Evolutionary conservation across 768 basidiomycete genomes (phyloP), one percentile per base, ranked within the genome.

Genomic region (Tylopilus balloui): DNA sequence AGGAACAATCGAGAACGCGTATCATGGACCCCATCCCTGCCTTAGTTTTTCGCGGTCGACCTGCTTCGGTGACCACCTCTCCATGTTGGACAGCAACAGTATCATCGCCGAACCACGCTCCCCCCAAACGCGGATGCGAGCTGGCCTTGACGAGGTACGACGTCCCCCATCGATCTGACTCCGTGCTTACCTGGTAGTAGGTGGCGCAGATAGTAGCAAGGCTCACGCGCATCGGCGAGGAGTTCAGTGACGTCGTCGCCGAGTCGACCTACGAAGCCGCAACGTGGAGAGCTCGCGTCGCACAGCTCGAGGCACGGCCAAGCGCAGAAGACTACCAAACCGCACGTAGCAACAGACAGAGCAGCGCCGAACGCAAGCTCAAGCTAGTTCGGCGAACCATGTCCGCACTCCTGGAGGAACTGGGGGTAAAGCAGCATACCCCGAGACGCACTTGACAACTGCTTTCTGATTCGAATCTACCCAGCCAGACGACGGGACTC

Each of bases 371-470:
- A 17, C 65, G 52, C 47, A 66, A 69, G 38, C 28, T 67, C 2
- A 57, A 48, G 9, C 67, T 73, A 41, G 63, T 74, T 24, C 62
- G 68, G 17, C 72, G 67, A 51, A 69, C 77, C 13, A 64, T 79
- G 46, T 57, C 65, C 32, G 70, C 73, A 50, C 60, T 80, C 24
- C 43, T 78, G 14, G 64, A 71, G 24, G 73, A 77, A 48, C 65
- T 68, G 38, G 71, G 73, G 61, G 65, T 73, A 57, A 58, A 53
- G 36, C 47, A 50, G n/a, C 43, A 20, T 12, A 20, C 19, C 7
- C n/a, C 13, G 28, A 42, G 15, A 11, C 21, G 24, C n/a, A 12
- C 13, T 31, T 23, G 23, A 9, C 0, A 5, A 23, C 15, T 3
- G 29, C n/a, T 11, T 44, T 49, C 52, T 56, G 44, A 59, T 38